Percentiles rank a stretch among this genome's conserved stretches.
Conservation (phyloP, 495 filamentous ascomycete species). For the Letharia lupina region DNA sequence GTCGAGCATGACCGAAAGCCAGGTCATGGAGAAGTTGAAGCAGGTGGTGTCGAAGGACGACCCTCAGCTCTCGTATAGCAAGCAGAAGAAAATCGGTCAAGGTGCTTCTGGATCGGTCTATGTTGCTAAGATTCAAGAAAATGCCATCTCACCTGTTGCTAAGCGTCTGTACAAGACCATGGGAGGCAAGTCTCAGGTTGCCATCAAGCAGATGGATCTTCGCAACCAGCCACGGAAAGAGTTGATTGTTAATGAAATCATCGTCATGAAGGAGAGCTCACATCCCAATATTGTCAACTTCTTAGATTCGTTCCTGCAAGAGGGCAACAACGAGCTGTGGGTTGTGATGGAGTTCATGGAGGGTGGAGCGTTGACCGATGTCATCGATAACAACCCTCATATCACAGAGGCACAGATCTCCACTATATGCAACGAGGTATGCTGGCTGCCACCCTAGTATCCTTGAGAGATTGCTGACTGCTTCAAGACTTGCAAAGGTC, state of each 20-base stretch:
- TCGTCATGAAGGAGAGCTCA: slow-evolving; percentile 98
- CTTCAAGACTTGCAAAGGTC: slow-evolving; percentile 79
- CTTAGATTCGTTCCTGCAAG: slow-evolving; percentile 90
- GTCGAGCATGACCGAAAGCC: slow-evolving; percentile 92
- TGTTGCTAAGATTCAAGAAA: slow-evolving; percentile 83
- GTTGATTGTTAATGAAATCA: slow-evolving; percentile 97
- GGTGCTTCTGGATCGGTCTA: slow-evolving; percentile 97
- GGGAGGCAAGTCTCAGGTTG: slow-evolving; percentile 71
- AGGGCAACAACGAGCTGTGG: slow-evolving; percentile 89
- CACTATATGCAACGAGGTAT: slow-evolving; percentile 91
- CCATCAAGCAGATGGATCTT: slow-evolving; percentile 99
- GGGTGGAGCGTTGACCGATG: slow-evolving; percentile 92
- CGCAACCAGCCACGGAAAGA: slow-evolving; percentile 96
- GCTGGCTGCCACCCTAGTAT: slow-evolving; percentile 15
- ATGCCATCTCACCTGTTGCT: slow-evolving; percentile 56
- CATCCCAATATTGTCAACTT: slow-evolving; percentile 99
- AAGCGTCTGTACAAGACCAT: slow-evolving; percentile 58
- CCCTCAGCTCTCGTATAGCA: slow-evolving; percentile 85
- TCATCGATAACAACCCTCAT: slow-evolving; percentile 89
- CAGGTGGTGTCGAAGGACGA: slow-evolving; percentile 90
- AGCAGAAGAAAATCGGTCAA: slow-evolving; percentile 99
- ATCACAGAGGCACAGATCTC: slow-evolving; percentile 96
- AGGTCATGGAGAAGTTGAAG: slow-evolving; percentile 91
- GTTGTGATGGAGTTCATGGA: slow-evolving; percentile 99
- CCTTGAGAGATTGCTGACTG: slow-evolving; percentile 30